phyloP scores from a whole-genome alignment of 768 basidiomycete species.

The Hericium rajendrae region DNA sequence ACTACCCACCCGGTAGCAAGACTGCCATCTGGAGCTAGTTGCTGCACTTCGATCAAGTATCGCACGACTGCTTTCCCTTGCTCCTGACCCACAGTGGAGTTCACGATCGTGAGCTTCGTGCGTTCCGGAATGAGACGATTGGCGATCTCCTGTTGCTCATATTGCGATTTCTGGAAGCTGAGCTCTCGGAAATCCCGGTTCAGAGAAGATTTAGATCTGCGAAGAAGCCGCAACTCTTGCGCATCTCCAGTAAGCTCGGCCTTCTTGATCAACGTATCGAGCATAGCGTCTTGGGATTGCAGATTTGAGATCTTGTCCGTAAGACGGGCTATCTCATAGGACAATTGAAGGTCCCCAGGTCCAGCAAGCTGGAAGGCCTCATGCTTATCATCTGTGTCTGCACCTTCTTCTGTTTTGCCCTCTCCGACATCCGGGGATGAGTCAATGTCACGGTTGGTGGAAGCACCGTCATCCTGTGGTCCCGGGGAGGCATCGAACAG shows the following conservation, averaged over 20 bases:
- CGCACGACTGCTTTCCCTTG: constrained; percentile 85
- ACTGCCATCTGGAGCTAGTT: constrained; percentile 68
- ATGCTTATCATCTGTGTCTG: constrained; percentile 25
- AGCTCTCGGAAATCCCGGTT: constrained; percentile 75
- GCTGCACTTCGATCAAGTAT: constrained; percentile 88
- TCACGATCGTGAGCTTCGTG: constrained; percentile 79
- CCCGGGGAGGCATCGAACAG: constrained; percentile 1
- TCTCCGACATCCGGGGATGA: constrained; percentile 21
- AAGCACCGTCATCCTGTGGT: neutral
- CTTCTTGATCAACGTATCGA: constrained; percentile 85
- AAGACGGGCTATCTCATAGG: constrained; percentile 77
- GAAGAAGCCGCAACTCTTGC: constrained; percentile 75
- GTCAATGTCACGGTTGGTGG: neutral
- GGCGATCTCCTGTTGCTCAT: constrained; percentile 88
- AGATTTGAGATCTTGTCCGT: constrained; percentile 66
- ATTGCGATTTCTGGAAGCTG: constrained; percentile 85
- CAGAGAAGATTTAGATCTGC: constrained; percentile 74
- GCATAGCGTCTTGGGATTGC: constrained; percentile 71
- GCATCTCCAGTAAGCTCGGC: constrained; percentile 90
- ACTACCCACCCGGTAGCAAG: constrained; percentile 89
- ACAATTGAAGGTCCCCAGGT: constrained; percentile 84
- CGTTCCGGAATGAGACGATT: constrained; percentile 78
- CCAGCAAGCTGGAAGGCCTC: constrained; percentile 67
- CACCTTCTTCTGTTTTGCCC: constrained; percentile 34
- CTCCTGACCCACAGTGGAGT: constrained; percentile 73